phyloP scores from a whole-genome alignment of 805 yeast genomes.

The Schizosaccharomyces lindneri region DNA sequence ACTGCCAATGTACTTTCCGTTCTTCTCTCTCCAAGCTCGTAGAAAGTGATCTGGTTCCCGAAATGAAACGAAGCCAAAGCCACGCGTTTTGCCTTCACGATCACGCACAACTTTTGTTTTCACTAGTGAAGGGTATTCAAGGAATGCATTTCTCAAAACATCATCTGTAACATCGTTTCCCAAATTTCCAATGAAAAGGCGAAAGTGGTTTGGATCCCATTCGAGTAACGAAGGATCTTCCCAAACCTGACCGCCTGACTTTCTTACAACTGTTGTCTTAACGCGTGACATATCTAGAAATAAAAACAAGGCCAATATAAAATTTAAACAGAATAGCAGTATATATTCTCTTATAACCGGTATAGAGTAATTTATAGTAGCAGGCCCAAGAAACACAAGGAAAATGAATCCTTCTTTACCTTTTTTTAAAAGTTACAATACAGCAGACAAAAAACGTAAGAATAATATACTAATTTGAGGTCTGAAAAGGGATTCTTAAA shows the following conservation, averaged over 20 bases:
- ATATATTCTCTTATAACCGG: neutral
- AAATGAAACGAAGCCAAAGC: conserved; percentile 57
- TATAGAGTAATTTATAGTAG: no score
- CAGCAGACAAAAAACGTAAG: no score
- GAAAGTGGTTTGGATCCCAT: conserved; percentile 49
- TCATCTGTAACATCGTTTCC: conserved; percentile 42
- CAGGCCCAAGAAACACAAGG: no score
- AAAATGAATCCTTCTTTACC: no score
- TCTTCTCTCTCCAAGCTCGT: conserved; percentile 47
- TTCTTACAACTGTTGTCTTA: conserved; percentile 16
- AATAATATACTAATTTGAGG: no score
- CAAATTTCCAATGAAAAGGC: conserved; percentile 51
- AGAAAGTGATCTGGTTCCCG: conserved; percentile 39
- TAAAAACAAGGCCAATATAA: no score
- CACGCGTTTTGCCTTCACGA: conserved; percentile 26
- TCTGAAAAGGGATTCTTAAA: no score
- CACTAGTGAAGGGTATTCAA: conserved; percentile 25
- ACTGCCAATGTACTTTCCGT: conserved; percentile 50
- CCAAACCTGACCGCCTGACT: conserved; percentile 26
- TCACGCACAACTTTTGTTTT: conserved; percentile 39
- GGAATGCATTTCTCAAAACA: conserved; percentile 29
- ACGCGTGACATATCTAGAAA: neutral
- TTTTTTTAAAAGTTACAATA: no score
- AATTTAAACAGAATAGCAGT: neutral
- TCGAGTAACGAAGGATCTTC: conserved; percentile 23